A percentile compares a stretch with the other conserved stretches of the same genome.
Evolutionary conservation across 106 monocot species (phyloP).

Genomic region (Dioscorea alata): DNA sequence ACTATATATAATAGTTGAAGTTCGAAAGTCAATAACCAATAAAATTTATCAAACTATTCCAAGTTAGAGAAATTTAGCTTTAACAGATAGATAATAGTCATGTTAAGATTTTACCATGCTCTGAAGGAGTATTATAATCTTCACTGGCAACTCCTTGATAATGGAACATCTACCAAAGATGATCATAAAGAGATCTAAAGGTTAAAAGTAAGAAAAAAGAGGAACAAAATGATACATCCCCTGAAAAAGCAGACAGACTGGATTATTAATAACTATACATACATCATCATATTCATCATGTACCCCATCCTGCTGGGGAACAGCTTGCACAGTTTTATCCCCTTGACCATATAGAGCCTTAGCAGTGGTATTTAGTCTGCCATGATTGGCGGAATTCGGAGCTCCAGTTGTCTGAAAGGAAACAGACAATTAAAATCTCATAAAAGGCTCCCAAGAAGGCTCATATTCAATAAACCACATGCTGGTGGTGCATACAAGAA

Average conservation of each 20-base stretch:
- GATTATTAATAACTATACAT: constrained; percentile 5
- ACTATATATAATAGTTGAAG: neutral
- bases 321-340: constrained; percentile 8
- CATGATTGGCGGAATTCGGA: constrained; percentile 8
- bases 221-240: too few relatives aligned
- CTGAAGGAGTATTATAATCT: constrained; percentile 62
- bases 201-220: constrained; percentile 1
- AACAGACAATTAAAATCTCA: too few relatives aligned
- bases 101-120: constrained; percentile 41
- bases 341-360: constrained; percentile 3
- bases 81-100: neutral
- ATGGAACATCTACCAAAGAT: constrained; percentile 43
- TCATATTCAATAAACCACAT: too few relatives aligned
- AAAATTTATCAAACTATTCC: neutral
- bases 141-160: constrained; percentile 56
- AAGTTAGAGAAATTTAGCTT: neutral
- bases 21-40: neutral
- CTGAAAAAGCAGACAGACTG: too few relatives aligned
- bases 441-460: too few relatives aligned
- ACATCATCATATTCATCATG: constrained; percentile 85
- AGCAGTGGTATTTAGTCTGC: neutral
- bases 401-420: constrained; percentile 22
- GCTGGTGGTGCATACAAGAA: too few relatives aligned
- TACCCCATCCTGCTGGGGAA: constrained; percentile 80
- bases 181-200: constrained; percentile 8